A percentile compares a stretch with the other conserved stretches of the same genome.
Evolutionary conservation across 495 filamentous ascomycete species (phyloP).

Genomic region (Penicillium argentinense): DNA sequence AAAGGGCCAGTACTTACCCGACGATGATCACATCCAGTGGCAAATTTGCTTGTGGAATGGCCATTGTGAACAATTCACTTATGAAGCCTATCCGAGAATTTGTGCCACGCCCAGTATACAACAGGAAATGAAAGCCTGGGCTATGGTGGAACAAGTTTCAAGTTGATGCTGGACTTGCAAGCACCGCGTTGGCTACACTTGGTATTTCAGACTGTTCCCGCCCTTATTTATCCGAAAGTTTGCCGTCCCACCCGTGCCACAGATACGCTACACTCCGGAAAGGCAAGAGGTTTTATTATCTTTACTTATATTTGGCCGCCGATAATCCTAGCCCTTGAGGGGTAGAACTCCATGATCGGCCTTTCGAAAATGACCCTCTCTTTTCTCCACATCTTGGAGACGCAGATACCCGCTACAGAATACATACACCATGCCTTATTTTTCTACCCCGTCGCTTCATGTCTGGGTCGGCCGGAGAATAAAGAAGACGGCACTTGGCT

Average conservation of each 20-base stretch:
- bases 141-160: no score
- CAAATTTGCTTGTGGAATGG: conserved; percentile 22
- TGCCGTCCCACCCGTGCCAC: conserved; percentile 23
- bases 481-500: neutral
- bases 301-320: neutral
- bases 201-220: conserved; percentile 14
- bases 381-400: conserved; percentile 13
- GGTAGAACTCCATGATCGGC: conserved; percentile 5
- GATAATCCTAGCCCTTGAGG: conserved; percentile 8
- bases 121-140: neutral
- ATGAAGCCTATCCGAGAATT: no score
- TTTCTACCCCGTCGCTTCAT: neutral
- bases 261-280: conserved; percentile 1
- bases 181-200: no score
- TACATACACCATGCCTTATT: neutral
- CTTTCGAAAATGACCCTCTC: conserved; percentile 2
- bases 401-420: conserved; percentile 1
- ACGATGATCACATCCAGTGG: conserved; percentile 35
- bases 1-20: conserved; percentile 23
- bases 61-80: conserved; percentile 17
- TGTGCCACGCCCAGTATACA: no score
- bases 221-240: conserved; percentile 8
- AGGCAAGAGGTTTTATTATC: neutral
- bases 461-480: neutral
- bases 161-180: no score